phyloP scores from a whole-genome alignment of 192 early-diverging fungal genomes.

The Globomyces pollinis-pini region DNA sequence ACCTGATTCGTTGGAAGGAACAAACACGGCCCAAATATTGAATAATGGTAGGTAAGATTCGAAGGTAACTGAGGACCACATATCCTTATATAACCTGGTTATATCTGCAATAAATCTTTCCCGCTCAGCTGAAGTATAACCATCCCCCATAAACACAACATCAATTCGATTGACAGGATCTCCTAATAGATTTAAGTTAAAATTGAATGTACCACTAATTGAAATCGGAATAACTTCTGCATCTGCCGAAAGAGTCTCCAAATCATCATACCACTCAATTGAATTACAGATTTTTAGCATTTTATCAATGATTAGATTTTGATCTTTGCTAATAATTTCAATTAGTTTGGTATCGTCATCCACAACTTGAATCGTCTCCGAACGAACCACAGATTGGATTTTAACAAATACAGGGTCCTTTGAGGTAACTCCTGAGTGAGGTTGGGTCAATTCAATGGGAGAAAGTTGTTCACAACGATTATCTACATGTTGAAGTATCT shows the following conservation, averaged over 20 bases:
- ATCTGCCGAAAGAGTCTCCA: background rate
- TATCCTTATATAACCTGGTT: slow-evolving; percentile 42
- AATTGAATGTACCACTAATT: background rate
- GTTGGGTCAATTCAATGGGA: too few relatives aligned
- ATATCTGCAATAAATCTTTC: slow-evolving; percentile 49
- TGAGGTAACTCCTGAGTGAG: too few relatives aligned
- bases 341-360: background rate
- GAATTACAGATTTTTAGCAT: background rate
- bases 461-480: too few relatives aligned
- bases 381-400: too few relatives aligned
- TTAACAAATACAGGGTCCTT: too few relatives aligned
- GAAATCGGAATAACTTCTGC: background rate
- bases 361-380: too few relatives aligned
- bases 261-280: background rate
- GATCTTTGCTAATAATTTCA: background rate
- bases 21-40: slow-evolving; percentile 51
- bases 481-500: too few relatives aligned
- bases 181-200: slow-evolving; percentile 24
- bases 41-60: slow-evolving; percentile 43
- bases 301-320: background rate
- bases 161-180: slow-evolving; percentile 46
- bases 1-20: slow-evolving; percentile 37
- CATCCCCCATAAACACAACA: slow-evolving; percentile 60
- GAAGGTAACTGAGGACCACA: slow-evolving; percentile 50
- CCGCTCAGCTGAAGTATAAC: slow-evolving; percentile 42